These are phyloP conservation scores for Naganishia vishniacii DNA, from an alignment of 768 basidiomycete genomes.

Conservation along the genomic window DNA sequence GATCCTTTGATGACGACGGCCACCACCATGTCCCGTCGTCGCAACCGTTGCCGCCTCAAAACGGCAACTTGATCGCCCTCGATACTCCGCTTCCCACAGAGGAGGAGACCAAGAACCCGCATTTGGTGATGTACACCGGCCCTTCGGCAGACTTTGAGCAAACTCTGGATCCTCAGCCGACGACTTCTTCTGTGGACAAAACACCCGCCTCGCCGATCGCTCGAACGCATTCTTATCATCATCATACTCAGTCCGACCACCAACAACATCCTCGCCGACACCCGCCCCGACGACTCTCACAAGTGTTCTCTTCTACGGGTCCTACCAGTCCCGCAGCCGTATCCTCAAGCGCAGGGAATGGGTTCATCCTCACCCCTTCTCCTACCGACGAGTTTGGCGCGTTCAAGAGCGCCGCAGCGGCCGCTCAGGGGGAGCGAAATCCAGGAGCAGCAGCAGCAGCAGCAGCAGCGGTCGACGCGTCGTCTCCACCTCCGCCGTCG, in stretches of 20 bases:
- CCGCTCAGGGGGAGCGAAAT: neutral
- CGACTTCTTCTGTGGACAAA: too few relatives aligned
- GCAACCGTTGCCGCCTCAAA: neutral
- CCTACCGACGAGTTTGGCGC: slow-evolving; percentile 2
- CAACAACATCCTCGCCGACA: too few relatives aligned
- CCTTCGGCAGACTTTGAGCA: slow-evolving; percentile 5
- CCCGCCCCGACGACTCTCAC: neutral
- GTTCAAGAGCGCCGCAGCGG: neutral
- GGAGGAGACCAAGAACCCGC: neutral
- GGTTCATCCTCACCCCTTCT: neutral
- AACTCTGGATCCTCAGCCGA: too few relatives aligned
- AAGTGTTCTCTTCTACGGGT: neutral
- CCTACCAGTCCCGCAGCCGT: slow-evolving; percentile 4
- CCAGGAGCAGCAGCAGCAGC: neutral
- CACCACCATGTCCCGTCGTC: neutral
- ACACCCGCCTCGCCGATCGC: neutral
- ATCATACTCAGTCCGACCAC: too few relatives aligned
- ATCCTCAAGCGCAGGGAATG: neutral
- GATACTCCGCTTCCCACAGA: neutral
- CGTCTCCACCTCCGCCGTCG: neutral
- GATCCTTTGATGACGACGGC: neutral
- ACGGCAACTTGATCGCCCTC: neutral
- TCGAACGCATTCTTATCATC: too few relatives aligned
- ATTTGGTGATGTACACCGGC: slow-evolving; percentile 7
- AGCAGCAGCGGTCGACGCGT: too few relatives aligned